Evolutionary conservation across 2,329 filamentous ascomycete genomes (phyloP).

Genomic region (Calonectria fujianensis): DNA sequence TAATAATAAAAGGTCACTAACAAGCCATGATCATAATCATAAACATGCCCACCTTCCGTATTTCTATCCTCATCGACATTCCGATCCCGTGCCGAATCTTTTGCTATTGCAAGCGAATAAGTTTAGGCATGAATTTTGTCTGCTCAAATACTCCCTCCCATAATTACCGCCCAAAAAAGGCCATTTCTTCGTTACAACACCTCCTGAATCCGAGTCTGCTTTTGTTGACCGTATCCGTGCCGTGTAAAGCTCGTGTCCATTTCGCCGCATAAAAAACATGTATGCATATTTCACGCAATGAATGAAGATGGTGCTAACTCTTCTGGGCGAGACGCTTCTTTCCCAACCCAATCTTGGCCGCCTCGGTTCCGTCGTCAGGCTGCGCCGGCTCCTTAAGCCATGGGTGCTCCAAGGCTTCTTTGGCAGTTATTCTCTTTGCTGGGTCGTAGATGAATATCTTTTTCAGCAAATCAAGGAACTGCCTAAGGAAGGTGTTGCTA

Average conservation of each 20-base stretch:
- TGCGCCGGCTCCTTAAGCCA: constrained; percentile 62
- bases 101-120: neutral
- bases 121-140: constrained; percentile 1
- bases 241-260: constrained; percentile 7
- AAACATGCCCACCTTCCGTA: neutral
- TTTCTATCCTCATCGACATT: constrained; percentile 10
- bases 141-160: neutral
- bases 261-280: neutral
- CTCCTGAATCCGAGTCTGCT: neutral
- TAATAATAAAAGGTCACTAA: neutral
- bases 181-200: constrained; percentile 1
- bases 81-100: neutral
- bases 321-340: constrained; percentile 16
- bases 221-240: constrained; percentile 13
- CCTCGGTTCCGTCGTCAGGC: constrained; percentile 81
- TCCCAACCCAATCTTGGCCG: constrained; percentile 60
- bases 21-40: constrained; percentile 20
- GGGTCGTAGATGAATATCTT: constrained; percentile 83
- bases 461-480: constrained; percentile 78
- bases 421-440: constrained; percentile 78
- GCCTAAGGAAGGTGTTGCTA: constrained; percentile 74
- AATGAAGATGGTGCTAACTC: constrained; percentile 11
- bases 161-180: constrained; percentile 13
- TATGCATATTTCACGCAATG: neutral
- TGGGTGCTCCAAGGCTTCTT: constrained; percentile 78